These are phyloP conservation scores for Triticum aestivum DNA, from an alignment of 176 grass and related monocot species.

Conservation along the genomic window IWGSC_CS_RefSeq_v2.1 NC_057801.1:445475200-445475699, in stretches of 20 bases:
- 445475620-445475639: not conserved
- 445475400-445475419: not conserved
- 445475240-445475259: not conserved
- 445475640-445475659: not conserved
- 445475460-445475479: not conserved
- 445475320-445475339: not conserved
- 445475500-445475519: not conserved
- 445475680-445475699: too few relatives aligned
- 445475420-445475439: not conserved
- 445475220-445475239: not conserved
- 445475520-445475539: constrained; percentile 7
- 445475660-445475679: not conserved
- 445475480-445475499: not conserved
- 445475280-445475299: not conserved
- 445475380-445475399: not conserved
- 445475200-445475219: constrained; percentile 24
- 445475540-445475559: not conserved
- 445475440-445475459: not conserved
- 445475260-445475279: not conserved
- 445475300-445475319: not conserved
- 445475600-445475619: not conserved
- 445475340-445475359: not conserved
- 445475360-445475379: not conserved
- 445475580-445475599: not conserved
- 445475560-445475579: not conserved